Evolutionary conservation across 345 rosid genomes (phyloP).

Genomic region (Hevea brasiliensis): DNA sequence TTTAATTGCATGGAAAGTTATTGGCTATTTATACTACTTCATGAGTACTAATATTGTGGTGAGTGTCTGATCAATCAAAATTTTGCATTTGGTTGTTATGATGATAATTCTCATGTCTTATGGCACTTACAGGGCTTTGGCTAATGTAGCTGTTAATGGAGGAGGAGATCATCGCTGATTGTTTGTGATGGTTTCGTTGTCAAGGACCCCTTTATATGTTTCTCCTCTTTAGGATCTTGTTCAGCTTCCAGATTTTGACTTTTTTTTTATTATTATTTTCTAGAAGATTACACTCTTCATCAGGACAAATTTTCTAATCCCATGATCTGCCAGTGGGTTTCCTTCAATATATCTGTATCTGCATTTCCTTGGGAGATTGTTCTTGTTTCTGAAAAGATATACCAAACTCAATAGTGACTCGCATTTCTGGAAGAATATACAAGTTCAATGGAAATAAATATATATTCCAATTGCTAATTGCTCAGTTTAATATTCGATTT

Average conservation of each 20-base stretch:
- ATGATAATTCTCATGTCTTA: constrained; percentile 15
- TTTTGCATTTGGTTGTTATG: not conserved
- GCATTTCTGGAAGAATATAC: constrained; percentile 36
- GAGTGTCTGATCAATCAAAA: not conserved
- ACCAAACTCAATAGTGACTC: constrained; percentile 24
- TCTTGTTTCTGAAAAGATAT: constrained; percentile 30
- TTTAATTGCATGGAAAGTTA: not conserved
- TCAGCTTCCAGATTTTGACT: constrained; percentile 29
- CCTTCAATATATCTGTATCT: constrained; percentile 11
- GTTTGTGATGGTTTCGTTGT: constrained; percentile 9
- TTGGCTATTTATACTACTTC: not conserved
- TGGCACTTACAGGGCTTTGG: constrained; percentile 53
- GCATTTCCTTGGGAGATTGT: constrained; percentile 15
- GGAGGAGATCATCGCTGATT: constrained; percentile 43
- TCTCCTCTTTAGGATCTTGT: constrained; percentile 13
- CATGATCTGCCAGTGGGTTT: constrained; percentile 5
- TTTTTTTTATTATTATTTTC: constrained; percentile 19
- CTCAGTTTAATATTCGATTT: not conserved
- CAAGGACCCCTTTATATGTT: constrained; percentile 14
- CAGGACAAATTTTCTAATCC: constrained; percentile 20
- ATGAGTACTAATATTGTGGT: not conserved
- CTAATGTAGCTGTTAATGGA: constrained; percentile 40
- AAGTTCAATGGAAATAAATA: constrained; percentile 39
- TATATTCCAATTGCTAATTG: constrained; percentile 7
- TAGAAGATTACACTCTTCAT: constrained; percentile 28